Evolutionary conservation across 116 monocot genomes (phyloP).

Genomic region (Phalaenopsis hybrid): DNA sequence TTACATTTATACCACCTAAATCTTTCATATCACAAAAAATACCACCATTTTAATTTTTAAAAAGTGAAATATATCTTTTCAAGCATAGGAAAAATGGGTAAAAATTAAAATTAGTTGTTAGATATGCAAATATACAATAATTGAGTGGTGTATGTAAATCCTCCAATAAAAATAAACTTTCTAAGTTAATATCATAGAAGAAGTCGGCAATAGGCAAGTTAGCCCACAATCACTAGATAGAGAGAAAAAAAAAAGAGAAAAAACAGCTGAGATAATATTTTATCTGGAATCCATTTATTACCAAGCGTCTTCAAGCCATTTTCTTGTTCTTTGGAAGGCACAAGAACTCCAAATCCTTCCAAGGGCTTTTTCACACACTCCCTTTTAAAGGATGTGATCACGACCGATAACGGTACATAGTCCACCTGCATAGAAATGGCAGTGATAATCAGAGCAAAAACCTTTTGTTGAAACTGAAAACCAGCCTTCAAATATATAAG

Average conservation of each 20-base stretch:
- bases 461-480: neutral
- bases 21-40: too few relatives aligned
- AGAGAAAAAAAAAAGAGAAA: neutral
- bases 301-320: conserved; percentile 86
- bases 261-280: neutral
- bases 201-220: neutral
- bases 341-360: conserved; percentile 93
- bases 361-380: conserved; percentile 66
- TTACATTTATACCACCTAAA: too few relatives aligned
- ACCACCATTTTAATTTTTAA: too few relatives aligned
- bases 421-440: conserved; percentile 40
- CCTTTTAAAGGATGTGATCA: conserved; percentile 80
- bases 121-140: too few relatives aligned
- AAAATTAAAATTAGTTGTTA: too few relatives aligned
- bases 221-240: neutral
- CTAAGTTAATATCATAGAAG: neutral
- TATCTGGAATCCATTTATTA: conserved; percentile 13
- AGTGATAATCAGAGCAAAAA: neutral
- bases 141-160: too few relatives aligned
- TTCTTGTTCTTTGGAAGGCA: conserved; percentile 84
- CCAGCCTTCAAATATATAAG: neutral
- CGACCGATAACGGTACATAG: conserved; percentile 78
- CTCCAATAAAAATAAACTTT: neutral
- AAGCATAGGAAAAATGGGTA: too few relatives aligned
- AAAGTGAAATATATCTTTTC: too few relatives aligned